Evolutionary conservation across 345 rosid species (phyloP).

Genomic region (Citrus hindsii): DNA sequence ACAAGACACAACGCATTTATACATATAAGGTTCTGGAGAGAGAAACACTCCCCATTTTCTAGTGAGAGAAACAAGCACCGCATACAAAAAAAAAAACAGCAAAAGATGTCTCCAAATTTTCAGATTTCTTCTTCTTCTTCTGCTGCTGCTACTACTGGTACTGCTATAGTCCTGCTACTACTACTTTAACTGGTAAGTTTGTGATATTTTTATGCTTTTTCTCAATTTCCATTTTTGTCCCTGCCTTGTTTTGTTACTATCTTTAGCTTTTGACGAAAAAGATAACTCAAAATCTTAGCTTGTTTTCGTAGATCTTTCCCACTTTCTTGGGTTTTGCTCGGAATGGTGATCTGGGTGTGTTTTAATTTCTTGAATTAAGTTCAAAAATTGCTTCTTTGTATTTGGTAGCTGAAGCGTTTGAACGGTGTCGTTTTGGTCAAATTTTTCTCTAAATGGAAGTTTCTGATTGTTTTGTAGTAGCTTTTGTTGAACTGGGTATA

Average conservation of each 20-base stretch:
- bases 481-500: background rate
- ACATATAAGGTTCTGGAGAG: conserved; percentile 13
- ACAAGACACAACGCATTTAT: too few species aligned
- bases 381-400: background rate
- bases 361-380: conserved; percentile 11
- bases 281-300: background rate
- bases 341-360: conserved; percentile 24
- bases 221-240: background rate
- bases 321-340: conserved; percentile 19
- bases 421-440: background rate
- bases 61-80: conserved; percentile 9
- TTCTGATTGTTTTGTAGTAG: background rate
- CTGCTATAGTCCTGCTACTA: background rate
- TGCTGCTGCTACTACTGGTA: background rate
- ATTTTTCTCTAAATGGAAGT: background rate
- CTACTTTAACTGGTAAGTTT: conserved; percentile 23
- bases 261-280: background rate
- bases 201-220: background rate
- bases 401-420: background rate
- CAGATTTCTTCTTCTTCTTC: conserved; percentile 28
- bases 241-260: background rate
- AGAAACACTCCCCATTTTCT: background rate
- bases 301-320: conserved; percentile 34
- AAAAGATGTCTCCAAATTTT: conserved; percentile 22
- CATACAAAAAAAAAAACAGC: background rate